These are phyloP conservation scores for Clonostachys rhizophaga DNA, from an alignment of 2,329 filamentous ascomycete genomes.

Conservation along the genomic window DNA sequence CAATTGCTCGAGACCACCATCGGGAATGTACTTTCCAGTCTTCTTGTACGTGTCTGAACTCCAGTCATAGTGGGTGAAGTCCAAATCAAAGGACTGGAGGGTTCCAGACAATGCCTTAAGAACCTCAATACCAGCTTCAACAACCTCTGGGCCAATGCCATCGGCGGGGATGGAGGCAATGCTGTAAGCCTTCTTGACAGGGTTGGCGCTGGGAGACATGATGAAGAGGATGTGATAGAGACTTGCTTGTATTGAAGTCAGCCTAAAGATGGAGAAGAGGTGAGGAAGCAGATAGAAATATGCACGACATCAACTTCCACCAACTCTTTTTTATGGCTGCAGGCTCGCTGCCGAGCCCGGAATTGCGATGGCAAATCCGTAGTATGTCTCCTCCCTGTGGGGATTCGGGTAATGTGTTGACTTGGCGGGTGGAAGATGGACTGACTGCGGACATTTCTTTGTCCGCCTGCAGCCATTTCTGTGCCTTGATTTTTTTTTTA, in stretches of 20 bases:
- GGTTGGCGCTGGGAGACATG: slow-evolving; percentile 1
- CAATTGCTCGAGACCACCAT: slow-evolving; percentile 22
- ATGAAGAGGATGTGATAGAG: background rate
- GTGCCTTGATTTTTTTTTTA: no score
- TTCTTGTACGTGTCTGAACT: slow-evolving; percentile 62
- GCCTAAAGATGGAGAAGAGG: no score
- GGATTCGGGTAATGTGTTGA: no score
- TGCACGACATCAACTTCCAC: no score
- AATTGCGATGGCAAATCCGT: background rate
- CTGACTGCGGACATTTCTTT: no score
- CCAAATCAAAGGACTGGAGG: slow-evolving; percentile 52
- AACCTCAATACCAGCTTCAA: slow-evolving; percentile 54
- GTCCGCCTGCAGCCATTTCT: no score
- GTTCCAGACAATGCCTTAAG: slow-evolving; percentile 47
- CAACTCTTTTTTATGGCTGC: background rate
- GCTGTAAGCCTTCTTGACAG: slow-evolving; percentile 30
- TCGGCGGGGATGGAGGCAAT: slow-evolving; percentile 60
- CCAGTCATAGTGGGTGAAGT: slow-evolving; percentile 63
- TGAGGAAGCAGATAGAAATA: no score
- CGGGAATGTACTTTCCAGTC: slow-evolving; percentile 51
- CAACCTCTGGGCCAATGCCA: slow-evolving; percentile 61
- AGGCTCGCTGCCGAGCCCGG: background rate
- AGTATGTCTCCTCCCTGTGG: no score
- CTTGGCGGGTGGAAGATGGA: no score
- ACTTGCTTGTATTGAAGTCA: background rate